Base-by-base conservation (phyloP, 352 stramenopile genomes). In the Globisporangium middletonii region DNA sequence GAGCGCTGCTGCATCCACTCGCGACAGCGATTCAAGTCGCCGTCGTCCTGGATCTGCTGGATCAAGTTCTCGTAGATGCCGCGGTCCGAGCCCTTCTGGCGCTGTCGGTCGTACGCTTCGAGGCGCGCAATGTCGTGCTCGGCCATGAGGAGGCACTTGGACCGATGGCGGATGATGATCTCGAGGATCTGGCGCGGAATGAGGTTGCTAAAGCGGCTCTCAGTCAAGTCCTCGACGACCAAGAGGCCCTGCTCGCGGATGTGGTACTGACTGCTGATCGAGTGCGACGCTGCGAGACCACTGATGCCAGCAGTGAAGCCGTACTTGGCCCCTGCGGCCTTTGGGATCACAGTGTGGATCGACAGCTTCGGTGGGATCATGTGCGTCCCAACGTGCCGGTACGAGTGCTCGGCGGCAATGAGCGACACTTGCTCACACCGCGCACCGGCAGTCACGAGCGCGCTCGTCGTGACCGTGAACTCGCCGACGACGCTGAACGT, bases 61-160 rank as follows among this genome's bases (percentile, higher is more conserved):
- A 93, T 92, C 60, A 94, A 57, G 59, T 94, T 94, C 64, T 92
- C 85, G 59, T 94, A 94, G 28, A 94, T 90, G 27, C 81, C 80
- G 48, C 85, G 77, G 47, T 91, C 82, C 0, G 77, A 87, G 3
- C 81, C 83, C 60, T 93, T 92, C 59, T 89, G 77, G 12, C 83
- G 79, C 52, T 89, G 74, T 1, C 68, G 70, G 51, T 94, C 85
- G 55, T 86, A 92, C 26, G 83, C 79, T 54, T 92, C 80, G 5
- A 94, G 69, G 16, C 82, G 79, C 13, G 79, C 79, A 18, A 92
- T 73, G 28, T 94, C 85, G 47, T 81, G 86, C 56, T 93, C 70
- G 1, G 79, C 83, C 28, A 90, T 79, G 15, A 89, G 37, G 16
- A 92, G 67, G 42, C 82, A 79, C 68, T 94, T 94, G 1, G 63